A percentile compares a stretch with the other conserved stretches of the same genome.
Conservation (phyloP, 108 stramenopile species). For the Stephanodiscus triporus region DNA sequence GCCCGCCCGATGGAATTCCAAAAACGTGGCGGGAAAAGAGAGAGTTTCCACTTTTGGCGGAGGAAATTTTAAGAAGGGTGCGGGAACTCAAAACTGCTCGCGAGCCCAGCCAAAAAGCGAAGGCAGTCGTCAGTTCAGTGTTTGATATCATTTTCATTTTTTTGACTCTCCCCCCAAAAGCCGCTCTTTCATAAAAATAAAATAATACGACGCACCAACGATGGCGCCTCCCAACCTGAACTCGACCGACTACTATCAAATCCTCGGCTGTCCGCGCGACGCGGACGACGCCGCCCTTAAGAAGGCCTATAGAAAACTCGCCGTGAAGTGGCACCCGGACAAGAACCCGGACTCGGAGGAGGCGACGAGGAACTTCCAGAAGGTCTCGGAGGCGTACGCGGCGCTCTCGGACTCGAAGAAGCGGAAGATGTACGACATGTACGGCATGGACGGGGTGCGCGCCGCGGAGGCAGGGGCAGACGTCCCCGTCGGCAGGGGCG, state of each 20-base stretch:
- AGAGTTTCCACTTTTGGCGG: too few species aligned
- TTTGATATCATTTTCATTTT: too few species aligned
- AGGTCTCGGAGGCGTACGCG: slow-evolving; percentile 86
- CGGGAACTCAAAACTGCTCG: too few species aligned
- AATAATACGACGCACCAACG: background rate
- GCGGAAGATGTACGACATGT: slow-evolving; percentile 84
- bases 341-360: slow-evolving; percentile 85
- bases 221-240: slow-evolving; percentile 74
- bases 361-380: slow-evolving; percentile 89
- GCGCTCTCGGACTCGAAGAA: slow-evolving; percentile 80
- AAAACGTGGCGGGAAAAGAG: too few species aligned
- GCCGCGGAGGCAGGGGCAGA: slow-evolving; percentile 71
- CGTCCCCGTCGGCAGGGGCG: slow-evolving; percentile 38
- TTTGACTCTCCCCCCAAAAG: background rate
- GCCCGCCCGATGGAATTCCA: too few species aligned
- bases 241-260: slow-evolving; percentile 84
- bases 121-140: too few species aligned
- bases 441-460: slow-evolving; percentile 76
- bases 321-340: slow-evolving; percentile 92
- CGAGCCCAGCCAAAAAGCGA: too few species aligned
- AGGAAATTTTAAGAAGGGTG: too few species aligned
- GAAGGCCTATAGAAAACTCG: slow-evolving; percentile 86
- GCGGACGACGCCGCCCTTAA: slow-evolving; percentile 79
- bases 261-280: slow-evolving; percentile 72
- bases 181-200: too few species aligned